A percentile compares a stretch with the other conserved stretches of the same genome.
Conservation (phyloP, 768 basidiomycete species). For the Peribolospora kevripleyi region DNA sequence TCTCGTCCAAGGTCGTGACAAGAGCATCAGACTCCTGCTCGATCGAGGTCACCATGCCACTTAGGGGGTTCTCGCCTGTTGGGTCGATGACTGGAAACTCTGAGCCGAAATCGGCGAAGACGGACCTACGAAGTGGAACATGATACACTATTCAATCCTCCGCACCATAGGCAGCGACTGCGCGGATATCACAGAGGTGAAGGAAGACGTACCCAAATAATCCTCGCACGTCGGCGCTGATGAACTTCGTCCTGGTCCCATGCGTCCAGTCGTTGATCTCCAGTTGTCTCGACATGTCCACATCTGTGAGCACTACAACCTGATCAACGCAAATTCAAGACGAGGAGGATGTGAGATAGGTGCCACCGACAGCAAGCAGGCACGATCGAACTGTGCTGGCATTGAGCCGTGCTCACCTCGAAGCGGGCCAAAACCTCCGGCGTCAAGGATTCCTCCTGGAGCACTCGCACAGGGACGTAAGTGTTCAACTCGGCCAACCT, state of each 20-base stretch:
- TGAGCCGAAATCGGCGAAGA: conserved; percentile 88
- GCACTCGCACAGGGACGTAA: conserved; percentile 75
- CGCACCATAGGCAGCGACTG: background rate
- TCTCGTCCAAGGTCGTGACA: conserved; percentile 89
- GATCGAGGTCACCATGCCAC: conserved; percentile 90
- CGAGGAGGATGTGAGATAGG: background rate
- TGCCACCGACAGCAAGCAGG: conserved; percentile 1
- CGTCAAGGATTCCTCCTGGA: conserved; percentile 50
- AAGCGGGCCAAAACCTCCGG: conserved; percentile 63
- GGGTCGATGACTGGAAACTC: conserved; percentile 90
- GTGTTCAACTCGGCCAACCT: conserved; percentile 80
- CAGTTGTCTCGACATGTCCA: conserved; percentile 51
- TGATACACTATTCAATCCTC: background rate
- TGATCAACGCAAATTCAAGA: conserved; percentile 17
- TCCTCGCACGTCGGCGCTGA: conserved; percentile 71
- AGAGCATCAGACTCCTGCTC: conserved; percentile 71
- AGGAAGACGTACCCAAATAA: conserved; percentile 53
- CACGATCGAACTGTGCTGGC: background rate
- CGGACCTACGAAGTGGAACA: conserved; percentile 31
- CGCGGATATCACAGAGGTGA: conserved; percentile 1
- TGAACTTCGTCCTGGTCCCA: conserved; percentile 65
- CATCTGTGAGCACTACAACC: conserved; percentile 75
- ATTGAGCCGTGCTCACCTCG: conserved; percentile 33
- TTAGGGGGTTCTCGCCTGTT: conserved; percentile 84
- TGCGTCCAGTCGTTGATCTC: conserved; percentile 95